Base-by-base conservation (phyloP, 1,139 yeast species). In the Sugiyamaella xylanicola region DNA sequence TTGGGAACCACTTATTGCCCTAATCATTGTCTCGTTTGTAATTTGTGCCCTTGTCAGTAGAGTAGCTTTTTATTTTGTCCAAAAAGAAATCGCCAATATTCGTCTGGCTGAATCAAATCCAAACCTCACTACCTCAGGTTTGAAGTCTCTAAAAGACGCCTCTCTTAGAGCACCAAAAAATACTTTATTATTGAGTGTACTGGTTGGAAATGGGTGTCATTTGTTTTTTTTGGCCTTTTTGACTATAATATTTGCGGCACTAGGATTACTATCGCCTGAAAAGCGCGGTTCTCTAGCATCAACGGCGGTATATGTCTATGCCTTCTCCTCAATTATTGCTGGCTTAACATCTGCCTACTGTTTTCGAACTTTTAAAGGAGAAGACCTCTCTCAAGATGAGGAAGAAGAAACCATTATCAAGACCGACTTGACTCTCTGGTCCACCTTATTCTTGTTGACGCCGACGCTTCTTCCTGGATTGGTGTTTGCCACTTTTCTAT, bases 111-210 rank as follows among this genome's bases (percentile, higher is more conserved):
- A 87, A 68, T 77, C 89, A 62, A 75, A 73, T 55, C 96, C 89
- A 66, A 97, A 89, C 61, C 82, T 89, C 55, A 97, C 91, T 67
- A 98, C 93, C 70, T 82, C 92, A 68, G 98, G 99, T 42, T 93
- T 99, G 99, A 93, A 93, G 72, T 79, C 93, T 62, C 84, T 91
- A 47, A 95, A 92, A 68, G 98, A 97, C 59, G 98, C 93, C 70
- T 91, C 92, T 40, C 92, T 93, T 77, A 81, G 99, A 71, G 77
- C 93, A 4, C 99, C 99, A 40, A 72, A 77, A 57, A 78, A 81
- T 62, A 78, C 87, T 58, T 77, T 91, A 81, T 61, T 88, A 25
- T 79, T 91, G 58, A 87, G 97, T 5, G 83, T 91, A 13, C 72
- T 91, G 32, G 81, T 91, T 56, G 99, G 99, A 46, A 85, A 95